Conservation (phyloP, 228 moss, liverwort and hornwort species). For the Sphagnum magellanicum region DNA sequence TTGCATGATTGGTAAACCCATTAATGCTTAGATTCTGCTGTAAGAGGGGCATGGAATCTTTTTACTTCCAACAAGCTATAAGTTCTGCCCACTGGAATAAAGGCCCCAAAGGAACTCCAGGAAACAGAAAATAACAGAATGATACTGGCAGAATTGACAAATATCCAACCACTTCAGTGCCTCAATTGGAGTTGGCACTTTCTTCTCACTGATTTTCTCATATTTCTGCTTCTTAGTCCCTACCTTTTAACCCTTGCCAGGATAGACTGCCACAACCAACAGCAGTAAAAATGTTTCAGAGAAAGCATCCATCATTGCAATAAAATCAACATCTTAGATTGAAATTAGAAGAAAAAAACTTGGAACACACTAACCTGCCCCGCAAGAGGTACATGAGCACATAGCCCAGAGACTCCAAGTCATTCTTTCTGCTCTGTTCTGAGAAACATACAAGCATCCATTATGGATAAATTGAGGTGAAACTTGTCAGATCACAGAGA, state of each 20-base stretch:
- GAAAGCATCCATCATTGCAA: neutral
- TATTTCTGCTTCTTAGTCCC: conserved; percentile 97
- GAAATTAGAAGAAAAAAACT: too few relatives aligned
- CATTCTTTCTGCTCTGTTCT: conserved; percentile 99
- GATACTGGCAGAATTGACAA: too few relatives aligned
- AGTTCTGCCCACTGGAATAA: too few relatives aligned
- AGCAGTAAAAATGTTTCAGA: too few relatives aligned
- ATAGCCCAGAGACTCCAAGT: conserved; percentile 92
- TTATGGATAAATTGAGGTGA: too few relatives aligned
- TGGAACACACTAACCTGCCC: conserved; percentile 52
- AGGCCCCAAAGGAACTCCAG: too few relatives aligned
- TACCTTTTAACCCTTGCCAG: conserved; percentile 95
- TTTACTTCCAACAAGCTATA: too few relatives aligned
- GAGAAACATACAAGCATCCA: neutral
- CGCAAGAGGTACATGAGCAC: conserved; percentile 89
- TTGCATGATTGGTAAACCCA: conserved; percentile 18
- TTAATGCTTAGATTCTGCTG: too few relatives aligned
- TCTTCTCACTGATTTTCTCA: conserved; percentile 97
- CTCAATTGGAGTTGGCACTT: conserved; percentile 96
- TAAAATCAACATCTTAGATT: neutral
- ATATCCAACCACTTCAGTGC: conserved; percentile 1
- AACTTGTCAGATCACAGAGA: too few relatives aligned
- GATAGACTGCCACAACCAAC: conserved; percentile 53
- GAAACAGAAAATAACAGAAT: too few relatives aligned
- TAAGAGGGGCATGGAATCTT: too few relatives aligned